Percentiles rank a stretch among this genome's conserved stretches.
Evolutionary conservation across 192 early-diverging fungal species (phyloP).

Genomic region (Cetraspora pellucida): DNA sequence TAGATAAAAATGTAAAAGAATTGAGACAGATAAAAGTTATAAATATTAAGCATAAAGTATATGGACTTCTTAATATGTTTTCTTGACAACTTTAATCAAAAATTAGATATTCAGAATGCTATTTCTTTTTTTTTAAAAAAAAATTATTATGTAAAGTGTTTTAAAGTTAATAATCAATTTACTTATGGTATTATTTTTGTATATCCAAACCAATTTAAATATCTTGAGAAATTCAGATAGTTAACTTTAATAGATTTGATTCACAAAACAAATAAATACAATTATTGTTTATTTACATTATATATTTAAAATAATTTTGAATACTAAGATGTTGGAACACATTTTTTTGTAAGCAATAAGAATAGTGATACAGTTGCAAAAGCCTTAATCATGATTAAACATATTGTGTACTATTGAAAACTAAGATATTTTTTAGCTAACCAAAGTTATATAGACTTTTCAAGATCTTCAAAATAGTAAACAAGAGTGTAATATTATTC

Average conservation of each 20-base stretch:
- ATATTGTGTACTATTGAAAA: neutral
- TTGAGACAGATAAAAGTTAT: neutral
- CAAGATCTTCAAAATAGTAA: neutral
- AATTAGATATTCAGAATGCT: neutral
- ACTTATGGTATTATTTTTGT: neutral
- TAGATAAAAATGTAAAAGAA: neutral
- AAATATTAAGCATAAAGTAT: conserved; percentile 10
- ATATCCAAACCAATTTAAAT: neutral
- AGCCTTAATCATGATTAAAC: neutral
- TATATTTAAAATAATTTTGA: conserved; percentile 4
- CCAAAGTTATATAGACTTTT: conserved; percentile 25
- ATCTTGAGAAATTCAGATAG: neutral
- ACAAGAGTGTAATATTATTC: conserved; percentile 22
- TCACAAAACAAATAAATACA: no score
- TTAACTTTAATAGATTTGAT: conserved; percentile 1
- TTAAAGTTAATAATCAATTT: neutral
- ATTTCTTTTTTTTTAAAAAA: neutral
- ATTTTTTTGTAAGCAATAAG: no score
- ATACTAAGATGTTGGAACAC: no score
- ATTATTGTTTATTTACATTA: neutral
- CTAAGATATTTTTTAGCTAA: neutral
- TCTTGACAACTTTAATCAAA: neutral
- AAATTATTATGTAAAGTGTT: neutral
- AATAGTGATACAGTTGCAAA: neutral
- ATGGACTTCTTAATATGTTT: neutral